These are phyloP conservation scores for Quercus mongolica DNA, from an alignment of 306 rosid genomes.

Conservation along the genomic window DNA sequence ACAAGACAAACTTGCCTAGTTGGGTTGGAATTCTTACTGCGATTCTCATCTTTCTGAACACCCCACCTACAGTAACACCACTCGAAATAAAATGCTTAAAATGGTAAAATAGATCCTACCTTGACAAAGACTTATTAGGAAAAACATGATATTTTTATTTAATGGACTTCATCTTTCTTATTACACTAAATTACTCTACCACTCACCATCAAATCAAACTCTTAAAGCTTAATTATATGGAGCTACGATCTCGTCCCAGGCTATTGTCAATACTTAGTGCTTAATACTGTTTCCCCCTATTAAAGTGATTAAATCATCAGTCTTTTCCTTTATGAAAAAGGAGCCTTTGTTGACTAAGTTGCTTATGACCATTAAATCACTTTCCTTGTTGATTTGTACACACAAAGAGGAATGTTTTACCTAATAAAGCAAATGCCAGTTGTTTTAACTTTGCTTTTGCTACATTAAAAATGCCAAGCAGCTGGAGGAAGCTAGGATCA, in stretches of 20 bases:
- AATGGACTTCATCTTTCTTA: conserved; percentile 1
- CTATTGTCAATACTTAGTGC: conserved; percentile 30
- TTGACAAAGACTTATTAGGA: neutral
- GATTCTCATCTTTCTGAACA: no score
- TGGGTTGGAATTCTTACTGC: no score
- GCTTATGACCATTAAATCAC: conserved; percentile 42
- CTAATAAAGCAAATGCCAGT: conserved; percentile 39
- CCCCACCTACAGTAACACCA: no score
- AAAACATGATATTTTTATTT: conserved; percentile 4
- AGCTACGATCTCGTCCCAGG: neutral
- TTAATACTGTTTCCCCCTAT: conserved; percentile 16
- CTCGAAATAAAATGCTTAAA: no score
- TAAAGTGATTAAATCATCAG: conserved; percentile 30
- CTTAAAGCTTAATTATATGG: conserved; percentile 10
- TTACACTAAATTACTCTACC: neutral
- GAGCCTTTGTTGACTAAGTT: conserved; percentile 36
- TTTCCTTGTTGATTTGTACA: conserved; percentile 34
- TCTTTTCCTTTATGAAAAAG: conserved; percentile 1
- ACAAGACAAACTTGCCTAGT: no score
- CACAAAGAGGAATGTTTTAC: conserved; percentile 50
- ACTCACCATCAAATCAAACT: conserved; percentile 21
- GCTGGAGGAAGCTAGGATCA: conserved; percentile 16
- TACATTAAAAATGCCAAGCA: conserved; percentile 27
- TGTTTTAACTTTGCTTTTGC: conserved; percentile 22
- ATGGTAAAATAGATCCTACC: no score